These are phyloP conservation scores for Microbotryum saponariae DNA, from an alignment of 1,284 basidiomycete species.

Conservation along the genomic window DNA sequence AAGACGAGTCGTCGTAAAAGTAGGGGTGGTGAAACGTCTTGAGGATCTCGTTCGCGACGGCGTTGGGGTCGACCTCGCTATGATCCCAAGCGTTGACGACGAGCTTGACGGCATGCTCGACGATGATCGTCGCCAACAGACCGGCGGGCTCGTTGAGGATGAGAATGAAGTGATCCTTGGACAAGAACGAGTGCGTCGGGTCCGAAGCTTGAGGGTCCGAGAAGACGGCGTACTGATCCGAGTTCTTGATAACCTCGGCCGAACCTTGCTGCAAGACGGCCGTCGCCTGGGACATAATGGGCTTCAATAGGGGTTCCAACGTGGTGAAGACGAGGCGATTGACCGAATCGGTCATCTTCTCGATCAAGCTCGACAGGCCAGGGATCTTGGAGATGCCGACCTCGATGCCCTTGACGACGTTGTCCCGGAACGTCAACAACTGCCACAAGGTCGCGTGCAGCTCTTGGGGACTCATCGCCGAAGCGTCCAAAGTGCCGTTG, in stretches of 20 bases:
- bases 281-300: slow-evolving; percentile 34
- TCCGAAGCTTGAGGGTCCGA: slow-evolving; percentile 39
- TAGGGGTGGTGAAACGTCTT: slow-evolving; percentile 81
- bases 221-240: slow-evolving; percentile 32
- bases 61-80: slow-evolving; percentile 46
- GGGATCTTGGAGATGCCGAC: slow-evolving; percentile 69
- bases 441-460: slow-evolving; percentile 75
- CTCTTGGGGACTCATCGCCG: slow-evolving; percentile 78
- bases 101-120: slow-evolving; percentile 54
- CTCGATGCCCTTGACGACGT: slow-evolving; percentile 70
- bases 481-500: slow-evolving; percentile 50
- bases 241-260: slow-evolving; percentile 39
- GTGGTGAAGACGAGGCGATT: slow-evolving; percentile 40
- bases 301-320: slow-evolving; percentile 38
- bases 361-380: slow-evolving; percentile 56
- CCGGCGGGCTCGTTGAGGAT: slow-evolving; percentile 36
- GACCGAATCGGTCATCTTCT: slow-evolving; percentile 66
- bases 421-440: slow-evolving; percentile 76
- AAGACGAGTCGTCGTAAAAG: slow-evolving; percentile 60
- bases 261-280: slow-evolving; percentile 38
- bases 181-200: slow-evolving; percentile 38
- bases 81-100: slow-evolving; percentile 73
- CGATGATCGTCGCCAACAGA: slow-evolving; percentile 41
- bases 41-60: slow-evolving; percentile 50
- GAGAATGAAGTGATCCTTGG: slow-evolving; percentile 35